Percentiles rank a stretch among this genome's conserved stretches.
phyloP scores from a whole-genome alignment of 2,329 filamentous ascomycete genomes.

The Neodidymelliopsis sp. region DNA sequence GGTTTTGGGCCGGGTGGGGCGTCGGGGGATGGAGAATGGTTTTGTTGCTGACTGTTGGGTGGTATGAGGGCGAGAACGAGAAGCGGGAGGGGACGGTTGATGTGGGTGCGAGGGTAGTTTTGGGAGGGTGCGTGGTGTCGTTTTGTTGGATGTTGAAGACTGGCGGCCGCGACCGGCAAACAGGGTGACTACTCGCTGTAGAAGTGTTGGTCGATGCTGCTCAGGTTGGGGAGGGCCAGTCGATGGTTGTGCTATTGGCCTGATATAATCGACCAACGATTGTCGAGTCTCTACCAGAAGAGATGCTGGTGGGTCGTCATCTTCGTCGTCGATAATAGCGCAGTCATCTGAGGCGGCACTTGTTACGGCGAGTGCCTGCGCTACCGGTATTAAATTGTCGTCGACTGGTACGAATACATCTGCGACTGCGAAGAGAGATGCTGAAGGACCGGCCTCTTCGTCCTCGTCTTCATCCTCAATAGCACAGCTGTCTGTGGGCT shows the following conservation, averaged over 20 bases:
- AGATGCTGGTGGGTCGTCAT: neutral
- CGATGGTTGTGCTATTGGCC: neutral
- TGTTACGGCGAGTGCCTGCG: neutral
- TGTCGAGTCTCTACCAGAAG: neutral
- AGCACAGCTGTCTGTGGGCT: neutral
- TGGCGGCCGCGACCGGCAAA: constrained; percentile 22
- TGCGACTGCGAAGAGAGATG: neutral
- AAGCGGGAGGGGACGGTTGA: too few species aligned
- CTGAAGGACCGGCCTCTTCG: neutral
- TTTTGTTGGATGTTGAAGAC: too few species aligned
- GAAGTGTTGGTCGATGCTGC: neutral
- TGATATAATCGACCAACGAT: neutral
- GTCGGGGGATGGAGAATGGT: too few species aligned
- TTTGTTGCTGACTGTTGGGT: too few species aligned
- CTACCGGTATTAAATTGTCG: neutral
- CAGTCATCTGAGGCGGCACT: neutral
- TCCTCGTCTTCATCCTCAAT: neutral
- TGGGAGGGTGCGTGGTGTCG: too few species aligned
- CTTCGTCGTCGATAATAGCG: neutral
- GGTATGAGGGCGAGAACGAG: too few species aligned
- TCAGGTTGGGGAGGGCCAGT: neutral
- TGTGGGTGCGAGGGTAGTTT: too few species aligned
- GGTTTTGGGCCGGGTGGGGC: too few species aligned
- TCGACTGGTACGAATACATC: neutral
- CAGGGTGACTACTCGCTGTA: constrained; percentile 17